A percentile compares a stretch with the other conserved stretches of the same genome.
Conservation (phyloP, 2,329 filamentous ascomycete species). For the Cladophialophora exuberans region DNA sequence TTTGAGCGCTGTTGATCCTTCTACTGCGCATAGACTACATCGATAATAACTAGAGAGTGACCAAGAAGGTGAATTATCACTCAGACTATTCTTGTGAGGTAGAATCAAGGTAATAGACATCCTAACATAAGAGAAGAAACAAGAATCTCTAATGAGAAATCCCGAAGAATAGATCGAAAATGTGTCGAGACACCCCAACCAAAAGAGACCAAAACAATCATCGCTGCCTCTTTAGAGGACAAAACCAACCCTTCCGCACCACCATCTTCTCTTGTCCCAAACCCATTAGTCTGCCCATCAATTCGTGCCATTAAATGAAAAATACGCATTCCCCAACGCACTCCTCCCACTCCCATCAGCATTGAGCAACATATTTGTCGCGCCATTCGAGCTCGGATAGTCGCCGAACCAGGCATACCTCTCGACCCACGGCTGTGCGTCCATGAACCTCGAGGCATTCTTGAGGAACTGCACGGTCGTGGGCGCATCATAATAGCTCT, state of each 20-base stretch:
- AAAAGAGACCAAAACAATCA: too few relatives aligned
- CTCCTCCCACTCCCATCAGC: slow-evolving; percentile 23
- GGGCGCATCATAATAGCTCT: slow-evolving; percentile 39
- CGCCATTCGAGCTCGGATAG: slow-evolving; percentile 23
- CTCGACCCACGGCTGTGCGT: slow-evolving; percentile 40
- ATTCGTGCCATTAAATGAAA: slow-evolving; percentile 15
- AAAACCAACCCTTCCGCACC: not conserved
- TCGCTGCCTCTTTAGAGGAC: too few relatives aligned
- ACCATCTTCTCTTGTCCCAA: not conserved
- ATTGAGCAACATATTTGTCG: slow-evolving; percentile 34
- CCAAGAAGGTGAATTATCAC: not conserved
- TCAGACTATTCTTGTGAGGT: too few relatives aligned
- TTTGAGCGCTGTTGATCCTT: slow-evolving; percentile 80
- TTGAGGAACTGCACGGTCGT: slow-evolving; percentile 40
- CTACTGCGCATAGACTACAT: not conserved
- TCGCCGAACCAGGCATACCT: slow-evolving; percentile 47
- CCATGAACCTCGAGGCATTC: slow-evolving; percentile 44
- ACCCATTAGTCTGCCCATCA: not conserved
- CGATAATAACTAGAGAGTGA: too few relatives aligned
- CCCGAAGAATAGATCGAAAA: too few relatives aligned
- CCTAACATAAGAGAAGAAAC: too few relatives aligned
- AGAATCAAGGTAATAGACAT: too few relatives aligned
- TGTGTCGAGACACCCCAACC: too few relatives aligned
- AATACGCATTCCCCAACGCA: slow-evolving; percentile 19
- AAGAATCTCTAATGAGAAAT: too few relatives aligned